Conservation (phyloP, 2,329 filamentous ascomycete genomes). For the Sclerotinia subarctica region DNA sequence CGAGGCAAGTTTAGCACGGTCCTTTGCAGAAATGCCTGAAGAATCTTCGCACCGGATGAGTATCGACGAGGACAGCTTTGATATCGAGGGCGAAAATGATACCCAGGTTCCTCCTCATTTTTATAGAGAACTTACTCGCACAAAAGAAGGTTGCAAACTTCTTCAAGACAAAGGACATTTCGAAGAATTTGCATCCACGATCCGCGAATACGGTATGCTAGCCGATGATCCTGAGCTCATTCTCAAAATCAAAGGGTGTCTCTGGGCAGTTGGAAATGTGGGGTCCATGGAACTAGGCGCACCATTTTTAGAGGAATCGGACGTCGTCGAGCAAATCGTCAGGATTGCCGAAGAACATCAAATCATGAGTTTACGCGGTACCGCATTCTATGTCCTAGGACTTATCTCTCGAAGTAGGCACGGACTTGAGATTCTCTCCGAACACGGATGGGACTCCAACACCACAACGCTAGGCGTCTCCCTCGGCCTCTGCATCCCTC, state of each 20-base stretch:
- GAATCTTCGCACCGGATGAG: conserved; percentile 37
- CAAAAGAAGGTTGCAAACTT: conserved; percentile 85
- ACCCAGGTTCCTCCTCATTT: conserved; percentile 85
- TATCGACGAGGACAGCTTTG: conserved; percentile 42
- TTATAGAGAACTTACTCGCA: conserved; percentile 91
- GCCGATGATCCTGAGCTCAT: conserved; percentile 81
- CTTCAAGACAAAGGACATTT: conserved; percentile 94
- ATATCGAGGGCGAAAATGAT: conserved; percentile 46
- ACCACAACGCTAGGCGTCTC: conserved; percentile 79
- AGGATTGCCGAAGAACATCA: conserved; percentile 83
- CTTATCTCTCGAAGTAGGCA: conserved; percentile 89
- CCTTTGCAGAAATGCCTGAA: conserved; percentile 58
- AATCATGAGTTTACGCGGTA: conserved; percentile 89
- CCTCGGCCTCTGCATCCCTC: conserved; percentile 82
- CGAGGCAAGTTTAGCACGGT: conserved; percentile 88
- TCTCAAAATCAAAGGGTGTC: conserved; percentile 90
- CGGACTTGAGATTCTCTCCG: conserved; percentile 84
- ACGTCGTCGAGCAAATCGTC: conserved; percentile 84
- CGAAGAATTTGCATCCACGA: conserved; percentile 84
- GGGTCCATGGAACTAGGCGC: conserved; percentile 97
- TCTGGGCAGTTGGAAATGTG: conserved; percentile 98
- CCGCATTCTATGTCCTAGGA: conserved; percentile 93
- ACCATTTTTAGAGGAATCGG: conserved; percentile 84
- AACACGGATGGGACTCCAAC: conserved; percentile 90
- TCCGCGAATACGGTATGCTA: conserved; percentile 82